Percentiles rank a stretch among this genome's conserved stretches.
Evolutionary conservation across 1,284 basidiomycete species (phyloP).

Genomic region (Cryptococcus sp.): DNA sequence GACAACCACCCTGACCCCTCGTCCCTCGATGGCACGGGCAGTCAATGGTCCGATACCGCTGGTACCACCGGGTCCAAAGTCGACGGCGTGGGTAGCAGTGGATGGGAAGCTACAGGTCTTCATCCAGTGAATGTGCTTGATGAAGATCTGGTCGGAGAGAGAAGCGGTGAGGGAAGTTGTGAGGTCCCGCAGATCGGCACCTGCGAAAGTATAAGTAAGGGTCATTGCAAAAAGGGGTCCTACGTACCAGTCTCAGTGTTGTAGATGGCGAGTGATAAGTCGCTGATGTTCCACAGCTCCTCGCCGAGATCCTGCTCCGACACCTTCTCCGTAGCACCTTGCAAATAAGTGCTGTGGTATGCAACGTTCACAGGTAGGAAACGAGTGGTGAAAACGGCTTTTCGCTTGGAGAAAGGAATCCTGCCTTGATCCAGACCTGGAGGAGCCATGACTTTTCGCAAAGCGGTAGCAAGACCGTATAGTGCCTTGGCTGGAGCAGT

Average conservation of each 20-base stretch:
- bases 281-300: constrained; percentile 75
- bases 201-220: constrained; percentile 54
- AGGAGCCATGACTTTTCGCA: constrained; percentile 87
- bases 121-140: constrained; percentile 86
- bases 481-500: constrained; percentile 91
- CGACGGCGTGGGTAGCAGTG: constrained; percentile 88
- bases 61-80: constrained; percentile 93
- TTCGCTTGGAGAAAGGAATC: constrained; percentile 88
- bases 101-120: constrained; percentile 85
- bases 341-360: constrained; percentile 87
- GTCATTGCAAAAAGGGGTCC: constrained; percentile 23
- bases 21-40: constrained; percentile 85
- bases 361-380: constrained; percentile 94
- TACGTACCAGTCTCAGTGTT: constrained; percentile 84
- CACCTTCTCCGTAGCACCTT: constrained; percentile 74
- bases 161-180: constrained; percentile 72
- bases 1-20: constrained; percentile 85
- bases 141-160: constrained; percentile 91
- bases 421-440: constrained; percentile 90
- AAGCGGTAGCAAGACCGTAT: constrained; percentile 85
- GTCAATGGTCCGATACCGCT: constrained; percentile 92
- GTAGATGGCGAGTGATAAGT: constrained; percentile 81
- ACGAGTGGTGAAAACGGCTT: constrained; percentile 87
- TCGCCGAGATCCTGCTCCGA: constrained; percentile 72
- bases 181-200: constrained; percentile 73